These are phyloP conservation scores for Amaranthus tricolor DNA, from an alignment of 179 eudicot genomes.

Conservation along the genomic window DNA sequence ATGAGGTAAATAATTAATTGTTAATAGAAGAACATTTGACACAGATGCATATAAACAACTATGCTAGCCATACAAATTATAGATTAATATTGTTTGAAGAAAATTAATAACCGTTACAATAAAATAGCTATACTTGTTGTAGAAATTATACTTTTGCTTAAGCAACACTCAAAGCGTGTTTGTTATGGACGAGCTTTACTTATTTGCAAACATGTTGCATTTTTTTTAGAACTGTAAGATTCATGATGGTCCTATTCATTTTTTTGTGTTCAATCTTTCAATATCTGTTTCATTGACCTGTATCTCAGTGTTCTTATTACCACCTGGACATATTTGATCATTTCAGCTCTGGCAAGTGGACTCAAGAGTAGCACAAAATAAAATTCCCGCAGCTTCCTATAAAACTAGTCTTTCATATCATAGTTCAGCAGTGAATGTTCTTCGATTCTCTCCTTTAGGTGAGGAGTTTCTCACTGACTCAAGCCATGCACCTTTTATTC, in stretches of 20 bases:
- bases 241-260: background rate
- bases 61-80: no score
- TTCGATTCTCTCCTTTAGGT: conserved; percentile 95
- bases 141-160: background rate
- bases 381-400: conserved; percentile 68
- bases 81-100: no score
- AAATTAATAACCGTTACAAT: no score
- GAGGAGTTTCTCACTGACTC: conserved; percentile 23
- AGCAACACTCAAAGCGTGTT: background rate
- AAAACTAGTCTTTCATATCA: conserved; percentile 84
- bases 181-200: background rate
- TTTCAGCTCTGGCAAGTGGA: conserved; percentile 77
- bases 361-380: conserved; percentile 51
- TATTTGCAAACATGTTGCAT: background rate
- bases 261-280: background rate
- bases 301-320: background rate
- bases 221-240: background rate
- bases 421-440: conserved; percentile 82
- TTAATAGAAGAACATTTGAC: no score
- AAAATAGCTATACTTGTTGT: no score
- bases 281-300: background rate
- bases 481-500: conserved; percentile 4
- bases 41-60: no score
- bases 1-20: no score
- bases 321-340: conserved; percentile 9